Evolutionary conservation across 2,329 filamentous ascomycete genomes (phyloP).

Genomic region (Westerdykella aurantiaca): DNA sequence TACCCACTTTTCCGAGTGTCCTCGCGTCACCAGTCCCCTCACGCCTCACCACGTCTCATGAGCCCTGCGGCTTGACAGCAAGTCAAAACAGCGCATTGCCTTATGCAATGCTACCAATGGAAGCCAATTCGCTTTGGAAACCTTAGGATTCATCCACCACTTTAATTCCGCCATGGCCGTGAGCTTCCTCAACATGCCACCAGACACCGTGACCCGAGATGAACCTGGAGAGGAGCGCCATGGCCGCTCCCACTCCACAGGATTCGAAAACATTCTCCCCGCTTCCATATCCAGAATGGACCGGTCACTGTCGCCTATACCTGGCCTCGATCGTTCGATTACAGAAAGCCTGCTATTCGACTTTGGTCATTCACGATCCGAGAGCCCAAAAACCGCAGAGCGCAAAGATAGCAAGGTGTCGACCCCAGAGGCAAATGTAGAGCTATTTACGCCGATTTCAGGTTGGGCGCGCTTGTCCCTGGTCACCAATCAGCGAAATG

Average conservation of each 20-base stretch:
- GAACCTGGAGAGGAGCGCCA: constrained; percentile 7
- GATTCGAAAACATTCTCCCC: constrained; percentile 27
- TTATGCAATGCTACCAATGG: constrained; percentile 16
- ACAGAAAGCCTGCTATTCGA: constrained; percentile 33
- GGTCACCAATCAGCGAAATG: constrained; percentile 32
- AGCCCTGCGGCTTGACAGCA: constrained; percentile 8
- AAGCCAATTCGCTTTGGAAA: constrained; percentile 1
- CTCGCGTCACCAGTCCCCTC: constrained; percentile 18
- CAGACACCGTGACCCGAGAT: constrained; percentile 5
- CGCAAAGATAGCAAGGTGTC: constrained; percentile 7
- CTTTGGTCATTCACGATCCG: constrained; percentile 3
- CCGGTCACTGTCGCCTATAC: constrained; percentile 16
- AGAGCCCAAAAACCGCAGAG: constrained; percentile 7
- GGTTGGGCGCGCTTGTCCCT: constrained; percentile 35
- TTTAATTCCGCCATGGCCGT: constrained; percentile 11
- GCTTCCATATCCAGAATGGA: constrained; percentile 19
- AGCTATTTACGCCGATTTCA: constrained; percentile 24
- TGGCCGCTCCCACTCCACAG: constrained; percentile 17
- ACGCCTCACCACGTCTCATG: constrained; percentile 9
- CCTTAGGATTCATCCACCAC: constrained; percentile 6
- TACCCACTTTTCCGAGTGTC: neutral
- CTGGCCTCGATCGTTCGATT: constrained; percentile 29
- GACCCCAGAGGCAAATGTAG: constrained; percentile 14
- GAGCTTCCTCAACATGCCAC: constrained; percentile 15
- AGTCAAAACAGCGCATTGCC: constrained; percentile 6